Base-by-base conservation (phyloP, 129 eudicot species). In the Arctium minus region DNA sequence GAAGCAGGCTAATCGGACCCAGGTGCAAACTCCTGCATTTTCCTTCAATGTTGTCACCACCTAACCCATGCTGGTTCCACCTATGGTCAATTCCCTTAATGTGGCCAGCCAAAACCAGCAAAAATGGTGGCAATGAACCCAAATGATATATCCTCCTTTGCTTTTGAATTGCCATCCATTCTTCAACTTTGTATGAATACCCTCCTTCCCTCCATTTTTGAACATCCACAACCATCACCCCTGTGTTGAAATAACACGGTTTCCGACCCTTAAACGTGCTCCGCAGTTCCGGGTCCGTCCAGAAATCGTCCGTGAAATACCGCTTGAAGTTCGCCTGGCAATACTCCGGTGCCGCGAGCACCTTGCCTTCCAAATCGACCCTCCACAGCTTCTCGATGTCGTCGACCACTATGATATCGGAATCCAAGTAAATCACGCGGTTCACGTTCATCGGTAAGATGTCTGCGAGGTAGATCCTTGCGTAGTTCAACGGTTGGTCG, bases 1-100 rank as follows among this genome's bases (percentile, higher is more conserved):
- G 92, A 68, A 89, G 89, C 69, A 89, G 82, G 74, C 92, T 89
- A 85, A 89, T 85, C 38, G 90, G 92, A 62, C 92, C 92, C 18
- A 88, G 92, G 80, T 89, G 92, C 84, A 89, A 85, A 67, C 86
- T 80, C 75, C 92, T 85, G 64, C 92, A 89, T 85, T 73, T 87
- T 27, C 92, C 89, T 80, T 89, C 88, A 56, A 86, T 74, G 69
- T 89, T 89, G 74, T 89, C 92, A 42, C 92, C 92, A 33, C 92
- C 92, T 81, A 88, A 80, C 64, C 91, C 91, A 71, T 88, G 91
- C 10, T 88, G 87, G 80, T 87, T 87, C 89, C 89, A 87, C 72
- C 89, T 79, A 76, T 83, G 89, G 68, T 87, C 87, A 75, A 87
- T 87, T 30, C 81, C 86, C 48, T 89, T 84, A 2, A 89, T 89